Evolutionary conservation across 768 basidiomycete genomes (phyloP).

Genomic region (Cystoderma amianthinum): DNA sequence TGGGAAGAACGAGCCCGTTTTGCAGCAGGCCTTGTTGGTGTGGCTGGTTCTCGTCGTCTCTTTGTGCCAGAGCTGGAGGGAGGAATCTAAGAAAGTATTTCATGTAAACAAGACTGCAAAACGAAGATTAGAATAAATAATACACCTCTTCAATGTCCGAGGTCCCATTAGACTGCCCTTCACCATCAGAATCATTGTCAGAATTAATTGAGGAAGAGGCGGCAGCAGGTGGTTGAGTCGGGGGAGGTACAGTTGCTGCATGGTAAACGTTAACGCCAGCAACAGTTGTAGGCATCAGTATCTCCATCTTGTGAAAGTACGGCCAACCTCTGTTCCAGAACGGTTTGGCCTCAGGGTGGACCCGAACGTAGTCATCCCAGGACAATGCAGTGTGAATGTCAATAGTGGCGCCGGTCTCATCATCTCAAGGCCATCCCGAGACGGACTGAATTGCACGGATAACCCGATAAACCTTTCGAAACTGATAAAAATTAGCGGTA

Average conservation of each 20-base stretch:
- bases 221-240: neutral
- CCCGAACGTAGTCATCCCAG: slow-evolving; percentile 14
- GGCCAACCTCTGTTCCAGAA: slow-evolving; percentile 16
- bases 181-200: neutral
- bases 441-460: slow-evolving; percentile 1
- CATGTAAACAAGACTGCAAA: neutral
- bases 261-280: slow-evolving; percentile 7
- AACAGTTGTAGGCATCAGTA: slow-evolving; percentile 7
- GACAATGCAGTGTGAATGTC: slow-evolving; percentile 1
- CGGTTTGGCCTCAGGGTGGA: slow-evolving; percentile 14
- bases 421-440: slow-evolving; percentile 6
- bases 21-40: neutral
- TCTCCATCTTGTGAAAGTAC: slow-evolving; percentile 4
- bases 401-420: slow-evolving; percentile 4
- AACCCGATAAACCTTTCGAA: slow-evolving; percentile 7
- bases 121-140: neutral
- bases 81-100: neutral
- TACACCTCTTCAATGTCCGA: neutral
- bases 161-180: no score
- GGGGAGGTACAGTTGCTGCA: neutral
- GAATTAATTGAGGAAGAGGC: neutral
- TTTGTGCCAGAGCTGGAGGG: neutral
- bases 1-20: neutral
- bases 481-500: slow-evolving; percentile 3
- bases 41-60: neutral